Base-by-base conservation (phyloP, 73 alveolate species). In the Paramecium sonneborni region DNA sequence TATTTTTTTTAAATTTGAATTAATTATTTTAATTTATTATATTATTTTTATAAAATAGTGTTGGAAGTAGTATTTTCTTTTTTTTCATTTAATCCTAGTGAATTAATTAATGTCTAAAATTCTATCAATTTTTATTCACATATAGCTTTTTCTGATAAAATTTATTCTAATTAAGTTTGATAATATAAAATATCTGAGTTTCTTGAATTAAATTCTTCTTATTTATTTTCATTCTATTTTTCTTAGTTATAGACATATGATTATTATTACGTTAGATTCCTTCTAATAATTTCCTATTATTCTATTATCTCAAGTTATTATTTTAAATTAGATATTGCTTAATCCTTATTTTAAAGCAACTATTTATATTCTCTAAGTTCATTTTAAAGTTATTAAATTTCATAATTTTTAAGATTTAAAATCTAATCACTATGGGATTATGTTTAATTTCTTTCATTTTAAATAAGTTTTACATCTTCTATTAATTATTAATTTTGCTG, bases 61-160 rank as follows among this genome's bases (percentile, higher is more conserved):
- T 18, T 46, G 52, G 85, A 69, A 18, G 38, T 38, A 7, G 15
- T 18, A 52, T 52, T 52, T 52, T 18, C 6, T 52, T 46, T 21
- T 24, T 79, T 43, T 24, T 79, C 74, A 79, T 34, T 79, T 79
- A 79, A 79, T 4, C n/a, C 55, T 23, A 30, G 24, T 62, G 20
- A 62, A 46, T 79, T 79, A 20, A 79, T 43, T n/a, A 24, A 20
- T 21, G 69, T 6, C 26, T 43, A 79, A 21, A 43, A 10, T 20
- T 79, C 90, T 24, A 79, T 26, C 32, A 43, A 43, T 79, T 44
- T 79, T 39, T 44, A 21, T 79, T 79, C 90, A 46, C 90, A 79
- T 2, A 43, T 43, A 5, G 39, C 24, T 79, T 79, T 79, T 21
- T 79, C 90, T 11, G 46, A 38, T 43, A 8, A 10, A 15, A 41